Base-by-base conservation (phyloP, 257 asterid species). In the Primulina huaijiensis region DNA sequence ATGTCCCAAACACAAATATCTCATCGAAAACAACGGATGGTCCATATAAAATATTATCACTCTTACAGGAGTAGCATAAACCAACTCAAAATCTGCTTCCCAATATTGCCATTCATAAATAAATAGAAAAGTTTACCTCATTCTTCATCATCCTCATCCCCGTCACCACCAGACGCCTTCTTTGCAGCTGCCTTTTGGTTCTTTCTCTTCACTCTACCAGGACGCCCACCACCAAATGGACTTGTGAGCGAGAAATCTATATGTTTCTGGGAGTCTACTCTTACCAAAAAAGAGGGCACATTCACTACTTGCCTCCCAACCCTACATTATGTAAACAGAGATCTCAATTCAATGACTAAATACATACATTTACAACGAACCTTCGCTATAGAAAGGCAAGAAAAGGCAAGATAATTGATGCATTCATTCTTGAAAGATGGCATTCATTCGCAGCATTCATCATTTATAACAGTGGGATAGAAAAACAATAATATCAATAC, bases 161-260 rank as follows among this genome's bases (percentile, higher is more conserved):
- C 86, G 4, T 76, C 88, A 35, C 85, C 88, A 27, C 88, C 88
- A 17, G 82, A 61, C 11, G 83, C 82, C 82, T 83, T 83, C 86
- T 83, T 83, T 17, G 88, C 83, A 59, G 88, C 86, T 23, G 86
- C 73, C 79, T 83, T 83, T 67, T n/a, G 67, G 79, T 81, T 83
- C 86, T 23, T 83, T 83, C 88, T 62, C 88, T 83, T 83, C 72
- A 83, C 88, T 81, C 88, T 81, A 17, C 88, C 88, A 7, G 86
- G 81, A 37, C 84, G 88, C 2, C 88, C 88, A n/a, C 86, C 88
- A 65, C 88, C 88, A 9, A 83, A 81, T 2, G 88, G 85, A 66
- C 88, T 83, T 20, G 88, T 76, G 2, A 83, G 82, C 0, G 88
- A 83, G 80, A 83, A 83, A 62, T 83, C 88, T 50, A 83, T 78